Evolutionary conservation across 768 basidiomycete genomes (phyloP), one percentile per base, ranked within the genome.

Genomic region (Podaxis mareebaensis): DNA sequence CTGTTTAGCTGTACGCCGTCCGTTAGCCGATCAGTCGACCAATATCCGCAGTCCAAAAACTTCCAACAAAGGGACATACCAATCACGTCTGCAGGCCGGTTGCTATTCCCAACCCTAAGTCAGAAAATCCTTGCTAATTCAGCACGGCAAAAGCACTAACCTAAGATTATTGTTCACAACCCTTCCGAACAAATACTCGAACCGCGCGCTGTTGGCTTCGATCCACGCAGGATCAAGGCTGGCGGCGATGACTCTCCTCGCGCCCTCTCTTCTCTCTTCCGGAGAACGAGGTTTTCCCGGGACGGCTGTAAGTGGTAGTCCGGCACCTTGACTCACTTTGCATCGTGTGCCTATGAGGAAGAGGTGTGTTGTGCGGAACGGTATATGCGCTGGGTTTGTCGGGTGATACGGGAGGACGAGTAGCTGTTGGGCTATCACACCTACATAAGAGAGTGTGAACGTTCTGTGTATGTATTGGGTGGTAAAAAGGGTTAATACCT

Each of bases 351-450:
- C 76, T 3, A 74, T 68, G 24, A 83, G 74, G 44, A 82, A 67
- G 6, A 80, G 71, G 65, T 81, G 80, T 5, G 79, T 77, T 24
- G 77, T 70, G 8, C 65, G 73, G 69, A 81, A 83, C 33, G 74
- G 76, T 8, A 83, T 68, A 13, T 69, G 65, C 6, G 71, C 70
- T 2, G 82, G 78, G 15, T 72, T 68, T 2, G 64, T 67, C 11
- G 72, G 56, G 65, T 78, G 74, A 65, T 76, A 73, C 11, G 81
- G 81, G 10, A 83, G 71, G 53, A 82, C 71, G 20, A 82, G 67
- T 26, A 83, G 69, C 64, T 82, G 79, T 55, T 82, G 81, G 2
- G 78, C 72, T 51, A 83, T 67, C 6, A 77, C 72, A 48, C 81
- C 81, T 83, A 53, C 3, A 51, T n/a, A 15, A 7, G 15, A 36